phyloP scores from a whole-genome alignment of 2,329 filamentous ascomycete species.

The Pseudocercospora musae region DNA sequence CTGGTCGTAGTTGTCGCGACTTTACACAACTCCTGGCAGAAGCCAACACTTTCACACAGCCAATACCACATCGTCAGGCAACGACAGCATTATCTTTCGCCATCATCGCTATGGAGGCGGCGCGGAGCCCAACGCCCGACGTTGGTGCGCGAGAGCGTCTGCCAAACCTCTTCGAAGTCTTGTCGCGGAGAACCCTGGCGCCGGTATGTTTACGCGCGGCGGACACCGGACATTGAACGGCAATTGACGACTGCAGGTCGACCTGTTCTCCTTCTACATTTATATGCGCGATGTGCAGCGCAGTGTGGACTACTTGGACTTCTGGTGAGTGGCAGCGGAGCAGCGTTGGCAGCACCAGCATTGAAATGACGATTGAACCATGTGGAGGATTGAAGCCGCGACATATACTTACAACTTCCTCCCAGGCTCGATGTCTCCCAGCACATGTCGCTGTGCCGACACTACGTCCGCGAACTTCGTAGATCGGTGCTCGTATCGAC shows the following conservation, averaged over 20 bases:
- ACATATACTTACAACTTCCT: neutral
- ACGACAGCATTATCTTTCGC: neutral
- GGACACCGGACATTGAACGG: neutral
- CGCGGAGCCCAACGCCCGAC: constrained; percentile 30
- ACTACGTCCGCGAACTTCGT: constrained; percentile 93
- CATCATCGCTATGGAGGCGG: constrained; percentile 4
- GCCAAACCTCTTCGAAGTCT: constrained; percentile 91
- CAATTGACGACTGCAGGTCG: constrained; percentile 52
- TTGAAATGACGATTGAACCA: neutral
- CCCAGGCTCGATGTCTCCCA: constrained; percentile 96
- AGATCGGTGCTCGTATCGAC: constrained; percentile 90
- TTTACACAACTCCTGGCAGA: neutral
- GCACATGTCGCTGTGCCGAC: constrained; percentile 94
- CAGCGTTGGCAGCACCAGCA: neutral
- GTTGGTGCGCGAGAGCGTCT: constrained; percentile 67
- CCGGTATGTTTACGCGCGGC: constrained; percentile 44
- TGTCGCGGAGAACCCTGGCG: constrained; percentile 88
- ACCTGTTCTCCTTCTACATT: constrained; percentile 98
- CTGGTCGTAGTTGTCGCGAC: neutral
- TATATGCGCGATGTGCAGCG: constrained; percentile 99
- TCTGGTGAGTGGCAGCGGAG: constrained; percentile 66
- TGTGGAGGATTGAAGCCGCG: neutral
- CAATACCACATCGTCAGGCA: neutral
- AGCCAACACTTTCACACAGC: neutral
- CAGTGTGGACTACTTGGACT: constrained; percentile 96